Percentiles rank a stretch among this genome's conserved stretches.
Evolutionary conservation across 805 yeast genomes (phyloP).

Genomic region (Monosporozyma yasuniensis): DNA sequence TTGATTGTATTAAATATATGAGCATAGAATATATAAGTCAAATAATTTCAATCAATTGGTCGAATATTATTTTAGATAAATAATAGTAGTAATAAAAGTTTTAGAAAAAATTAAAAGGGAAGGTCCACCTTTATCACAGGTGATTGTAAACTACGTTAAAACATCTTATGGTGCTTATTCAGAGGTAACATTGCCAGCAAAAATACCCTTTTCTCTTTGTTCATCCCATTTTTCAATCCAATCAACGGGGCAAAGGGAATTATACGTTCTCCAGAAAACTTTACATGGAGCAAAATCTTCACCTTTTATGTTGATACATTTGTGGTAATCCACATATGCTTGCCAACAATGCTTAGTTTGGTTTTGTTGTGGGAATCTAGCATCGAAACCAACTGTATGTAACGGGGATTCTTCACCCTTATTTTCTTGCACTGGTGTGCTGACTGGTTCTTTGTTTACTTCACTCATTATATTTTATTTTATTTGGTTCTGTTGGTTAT

Average conservation of each 20-base stretch:
- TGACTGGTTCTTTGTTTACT: neutral
- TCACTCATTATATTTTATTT: constrained; percentile 6
- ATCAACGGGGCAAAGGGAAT: constrained; percentile 74
- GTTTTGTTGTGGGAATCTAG: constrained; percentile 94
- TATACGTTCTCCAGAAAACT: constrained; percentile 85
- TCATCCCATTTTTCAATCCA: constrained; percentile 87
- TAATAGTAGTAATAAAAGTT: neutral
- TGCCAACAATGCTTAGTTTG: constrained; percentile 99
- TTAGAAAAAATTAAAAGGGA: neutral
- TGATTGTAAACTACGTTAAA: neutral
- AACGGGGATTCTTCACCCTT: constrained; percentile 35
- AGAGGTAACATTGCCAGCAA: constrained; percentile 37
- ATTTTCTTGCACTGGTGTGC: constrained; percentile 4
- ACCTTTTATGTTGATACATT: constrained; percentile 93
- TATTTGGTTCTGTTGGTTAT: neutral
- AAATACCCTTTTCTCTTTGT: constrained; percentile 60
- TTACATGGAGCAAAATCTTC: constrained; percentile 97
- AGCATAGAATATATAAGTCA: neutral
- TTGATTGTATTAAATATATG: neutral
- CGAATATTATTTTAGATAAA: neutral
- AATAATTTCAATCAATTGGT: neutral
- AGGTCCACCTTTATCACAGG: neutral
- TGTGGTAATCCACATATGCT: constrained; percentile 95
- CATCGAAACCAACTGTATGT: constrained; percentile 70
- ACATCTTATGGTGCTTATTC: neutral